phyloP scores from a whole-genome alignment of 768 basidiomycete genomes.

The Russula abietina region DNA sequence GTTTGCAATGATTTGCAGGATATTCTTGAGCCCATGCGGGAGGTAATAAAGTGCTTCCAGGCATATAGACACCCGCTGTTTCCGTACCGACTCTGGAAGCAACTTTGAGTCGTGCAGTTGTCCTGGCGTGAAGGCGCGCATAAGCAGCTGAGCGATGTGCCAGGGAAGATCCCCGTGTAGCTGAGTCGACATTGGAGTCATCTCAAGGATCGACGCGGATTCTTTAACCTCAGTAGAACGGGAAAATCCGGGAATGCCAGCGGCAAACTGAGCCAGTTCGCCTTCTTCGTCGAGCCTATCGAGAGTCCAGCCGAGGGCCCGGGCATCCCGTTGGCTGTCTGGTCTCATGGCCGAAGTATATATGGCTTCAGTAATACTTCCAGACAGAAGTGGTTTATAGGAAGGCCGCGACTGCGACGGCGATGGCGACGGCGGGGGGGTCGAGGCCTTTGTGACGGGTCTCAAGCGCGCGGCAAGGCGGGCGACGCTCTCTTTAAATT shows the following conservation, averaged over 20 bases:
- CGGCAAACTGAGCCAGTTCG: conserved; percentile 3
- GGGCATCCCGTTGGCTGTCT: background rate
- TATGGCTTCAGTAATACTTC: background rate
- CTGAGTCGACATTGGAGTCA: background rate
- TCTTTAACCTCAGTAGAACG: background rate
- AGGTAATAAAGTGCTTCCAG: conserved; percentile 1
- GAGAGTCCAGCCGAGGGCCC: conserved; percentile 10
- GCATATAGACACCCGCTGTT: background rate
- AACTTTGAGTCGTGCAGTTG: background rate
- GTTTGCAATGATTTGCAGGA: background rate
- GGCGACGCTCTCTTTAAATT: background rate
- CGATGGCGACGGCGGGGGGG: background rate
- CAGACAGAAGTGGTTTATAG: background rate
- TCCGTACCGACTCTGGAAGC: background rate
- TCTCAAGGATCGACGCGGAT: background rate
- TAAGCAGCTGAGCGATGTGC: background rate
- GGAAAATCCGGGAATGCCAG: conserved; percentile 11
- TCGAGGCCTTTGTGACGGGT: background rate
- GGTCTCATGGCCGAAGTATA: background rate
- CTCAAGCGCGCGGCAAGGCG: background rate
- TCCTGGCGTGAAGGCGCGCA: background rate
- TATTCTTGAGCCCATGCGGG: background rate
- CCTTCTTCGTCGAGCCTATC: conserved; percentile 7
- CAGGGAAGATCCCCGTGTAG: background rate
- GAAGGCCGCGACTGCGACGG: too few species aligned